Percentiles rank a stretch among this genome's conserved stretches.
Conservation (phyloP, 768 basidiomycete species). For the Astraeus odoratus region DNA sequence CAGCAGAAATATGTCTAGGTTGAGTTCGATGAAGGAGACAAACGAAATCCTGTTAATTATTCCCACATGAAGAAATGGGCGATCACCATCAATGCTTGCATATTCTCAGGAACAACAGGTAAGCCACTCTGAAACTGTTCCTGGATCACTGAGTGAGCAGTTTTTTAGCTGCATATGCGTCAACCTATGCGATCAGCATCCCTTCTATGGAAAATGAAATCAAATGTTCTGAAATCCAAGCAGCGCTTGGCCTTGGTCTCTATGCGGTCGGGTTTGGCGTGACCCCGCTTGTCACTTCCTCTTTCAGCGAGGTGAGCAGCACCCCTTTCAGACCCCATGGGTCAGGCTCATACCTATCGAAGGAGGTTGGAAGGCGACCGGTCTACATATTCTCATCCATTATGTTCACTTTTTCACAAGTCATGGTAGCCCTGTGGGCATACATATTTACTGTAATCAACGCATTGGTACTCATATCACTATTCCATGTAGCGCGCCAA, state of each 20-base stretch:
- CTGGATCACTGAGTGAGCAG: not conserved
- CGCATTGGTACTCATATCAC: not conserved
- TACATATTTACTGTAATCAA: not conserved
- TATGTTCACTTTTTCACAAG: conserved; percentile 45
- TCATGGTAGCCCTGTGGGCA: conserved; percentile 30
- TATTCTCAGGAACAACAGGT: conserved; percentile 20
- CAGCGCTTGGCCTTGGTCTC: conserved; percentile 41
- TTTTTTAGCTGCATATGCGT: conserved; percentile 38
- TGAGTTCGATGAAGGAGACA: conserved; percentile 33
- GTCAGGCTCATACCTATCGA: not conserved
- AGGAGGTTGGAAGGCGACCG: conserved; percentile 62
- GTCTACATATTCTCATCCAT: conserved; percentile 48
- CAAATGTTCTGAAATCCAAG: conserved; percentile 38
- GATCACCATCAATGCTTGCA: conserved; percentile 28
- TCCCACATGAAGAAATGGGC: conserved; percentile 34
- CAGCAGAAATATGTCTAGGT: conserved; percentile 20
- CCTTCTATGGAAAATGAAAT: conserved; percentile 44
- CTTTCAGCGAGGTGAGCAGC: conserved; percentile 48
- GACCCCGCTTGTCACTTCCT: conserved; percentile 54
- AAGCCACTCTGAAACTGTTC: not conserved
- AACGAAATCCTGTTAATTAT: conserved; percentile 33
- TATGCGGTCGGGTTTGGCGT: conserved; percentile 56
- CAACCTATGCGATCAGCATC: conserved; percentile 49
- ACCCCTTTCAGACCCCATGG: not conserved
- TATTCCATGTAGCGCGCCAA: conserved; percentile 25